A percentile compares a stretch with the other conserved stretches of the same genome.
Evolutionary conservation across 805 yeast genomes (phyloP).

Genomic region (Saturnispora diversa): DNA sequence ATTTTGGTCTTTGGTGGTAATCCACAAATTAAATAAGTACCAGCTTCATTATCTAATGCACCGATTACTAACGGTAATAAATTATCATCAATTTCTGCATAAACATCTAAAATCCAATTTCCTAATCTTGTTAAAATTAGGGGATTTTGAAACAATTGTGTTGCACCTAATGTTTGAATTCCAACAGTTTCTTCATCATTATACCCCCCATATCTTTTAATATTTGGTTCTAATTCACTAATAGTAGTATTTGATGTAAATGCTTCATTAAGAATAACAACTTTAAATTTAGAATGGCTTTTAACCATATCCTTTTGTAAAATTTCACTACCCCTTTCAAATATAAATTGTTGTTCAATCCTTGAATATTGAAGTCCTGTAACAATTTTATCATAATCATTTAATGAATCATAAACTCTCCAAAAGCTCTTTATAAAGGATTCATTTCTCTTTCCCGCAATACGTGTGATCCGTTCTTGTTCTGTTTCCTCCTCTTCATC

Average conservation of each 20-base stretch:
- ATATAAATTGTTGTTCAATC: constrained; percentile 69
- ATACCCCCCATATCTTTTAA: constrained; percentile 12
- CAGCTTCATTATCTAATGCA: constrained; percentile 60
- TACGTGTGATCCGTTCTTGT: constrained; percentile 24
- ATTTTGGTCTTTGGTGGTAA: constrained; percentile 66
- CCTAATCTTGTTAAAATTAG: constrained; percentile 78
- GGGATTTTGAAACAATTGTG: constrained; percentile 75
- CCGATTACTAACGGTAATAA: constrained; percentile 82
- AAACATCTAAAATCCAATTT: constrained; percentile 82
- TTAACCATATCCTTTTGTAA: constrained; percentile 76
- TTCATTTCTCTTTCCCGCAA: constrained; percentile 26
- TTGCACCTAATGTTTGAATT: constrained; percentile 37
- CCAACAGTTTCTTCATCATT: constrained; percentile 26
- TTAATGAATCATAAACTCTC: constrained; percentile 51
- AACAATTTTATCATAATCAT: constrained; percentile 42
- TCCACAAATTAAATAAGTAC: constrained; percentile 82
- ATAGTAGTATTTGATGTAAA: constrained; percentile 21
- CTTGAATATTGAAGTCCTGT: constrained; percentile 84
- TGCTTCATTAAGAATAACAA: constrained; percentile 81
- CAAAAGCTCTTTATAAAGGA: constrained; percentile 39
- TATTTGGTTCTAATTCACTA: constrained; percentile 13
- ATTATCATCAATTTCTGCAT: constrained; percentile 66
- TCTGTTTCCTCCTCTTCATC: constrained; percentile 24
- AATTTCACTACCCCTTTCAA: constrained; percentile 82
- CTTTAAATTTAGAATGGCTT: constrained; percentile 68